Evolutionary conservation across 805 yeast genomes (phyloP).

Genomic region (Teunomyces panamensis): DNA sequence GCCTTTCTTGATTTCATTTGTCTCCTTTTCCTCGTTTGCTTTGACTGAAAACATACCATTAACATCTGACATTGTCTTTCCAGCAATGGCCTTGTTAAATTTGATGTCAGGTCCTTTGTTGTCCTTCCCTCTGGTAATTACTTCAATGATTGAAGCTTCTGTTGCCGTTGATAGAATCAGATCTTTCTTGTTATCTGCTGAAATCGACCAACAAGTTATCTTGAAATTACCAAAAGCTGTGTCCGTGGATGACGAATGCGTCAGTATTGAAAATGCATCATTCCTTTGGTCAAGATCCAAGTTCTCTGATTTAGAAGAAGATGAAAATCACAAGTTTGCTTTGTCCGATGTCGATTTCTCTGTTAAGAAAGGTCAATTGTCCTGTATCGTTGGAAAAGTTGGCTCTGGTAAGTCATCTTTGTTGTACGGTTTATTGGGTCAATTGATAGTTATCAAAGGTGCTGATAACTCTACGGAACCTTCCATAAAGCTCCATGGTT

Average conservation of each 20-base stretch:
- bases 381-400: slow-evolving; percentile 25
- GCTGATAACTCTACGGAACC: slow-evolving; percentile 1
- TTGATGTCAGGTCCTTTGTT: slow-evolving; percentile 57
- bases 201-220: slow-evolving; percentile 12
- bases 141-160: slow-evolving; percentile 54
- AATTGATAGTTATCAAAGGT: slow-evolving; percentile 9
- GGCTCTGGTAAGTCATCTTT: slow-evolving; percentile 27
- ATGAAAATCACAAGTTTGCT: slow-evolving; percentile 9
- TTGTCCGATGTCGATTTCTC: slow-evolving; percentile 17
- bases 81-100: slow-evolving; percentile 24
- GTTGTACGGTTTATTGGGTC: slow-evolving; percentile 23
- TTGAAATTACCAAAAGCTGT: slow-evolving; percentile 2
- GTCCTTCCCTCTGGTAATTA: slow-evolving; percentile 56
- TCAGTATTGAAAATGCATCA: slow-evolving; percentile 15
- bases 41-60: slow-evolving; percentile 15
- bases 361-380: slow-evolving; percentile 22
- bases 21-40: slow-evolving; percentile 19
- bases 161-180: slow-evolving; percentile 57
- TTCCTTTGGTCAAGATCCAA: slow-evolving; percentile 19
- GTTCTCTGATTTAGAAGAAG: slow-evolving; percentile 5
- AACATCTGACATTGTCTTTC: slow-evolving; percentile 25
- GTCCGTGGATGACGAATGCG: slow-evolving; percentile 14
- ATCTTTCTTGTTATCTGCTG: slow-evolving; percentile 38
- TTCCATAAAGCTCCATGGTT: slow-evolving; percentile 16
- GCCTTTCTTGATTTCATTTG: slow-evolving; percentile 22